phyloP scores from a whole-genome alignment of 2,329 filamentous ascomycete genomes.

The Fusarium tuaranense region DNA sequence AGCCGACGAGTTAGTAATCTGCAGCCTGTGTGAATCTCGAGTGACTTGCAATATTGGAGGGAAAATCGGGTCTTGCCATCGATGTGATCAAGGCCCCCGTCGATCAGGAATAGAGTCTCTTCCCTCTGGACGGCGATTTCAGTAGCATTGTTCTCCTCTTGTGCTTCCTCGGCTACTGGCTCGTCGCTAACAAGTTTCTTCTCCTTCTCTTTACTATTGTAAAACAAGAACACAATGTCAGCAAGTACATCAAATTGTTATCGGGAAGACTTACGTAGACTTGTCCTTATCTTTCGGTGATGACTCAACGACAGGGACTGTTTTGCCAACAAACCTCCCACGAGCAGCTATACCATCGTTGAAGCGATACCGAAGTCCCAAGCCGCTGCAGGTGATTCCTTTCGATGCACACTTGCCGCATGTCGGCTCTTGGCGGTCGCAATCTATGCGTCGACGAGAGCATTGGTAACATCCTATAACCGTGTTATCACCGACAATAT shows the following conservation, averaged over 20 bases:
- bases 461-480: conserved; percentile 37
- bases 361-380: conserved; percentile 39
- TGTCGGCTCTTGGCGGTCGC: conserved; percentile 34
- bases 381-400: conserved; percentile 35
- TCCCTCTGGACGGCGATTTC: not conserved
- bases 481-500: not conserved
- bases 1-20: not conserved
- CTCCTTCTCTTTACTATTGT: not conserved
- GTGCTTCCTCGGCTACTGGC: not conserved
- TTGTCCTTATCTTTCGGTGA: not conserved
- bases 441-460: conserved; percentile 41
- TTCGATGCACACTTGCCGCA: conserved; percentile 39
- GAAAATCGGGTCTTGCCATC: conserved; percentile 33
- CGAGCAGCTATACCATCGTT: conserved; percentile 39
- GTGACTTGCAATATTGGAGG: conserved; percentile 32
- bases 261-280: not conserved
- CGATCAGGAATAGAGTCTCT: not conserved
- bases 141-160: not conserved
- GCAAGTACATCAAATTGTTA: not conserved
- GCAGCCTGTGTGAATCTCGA: not conserved
- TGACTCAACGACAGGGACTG: conserved; percentile 15
- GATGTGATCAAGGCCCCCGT: conserved; percentile 30
- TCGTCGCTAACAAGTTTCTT: not conserved
- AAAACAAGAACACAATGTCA: not conserved
- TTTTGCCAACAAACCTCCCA: conserved; percentile 36